These are phyloP conservation scores for Ilex asprella DNA, from an alignment of 257 asterid genomes.

Conservation along the genomic window DNA sequence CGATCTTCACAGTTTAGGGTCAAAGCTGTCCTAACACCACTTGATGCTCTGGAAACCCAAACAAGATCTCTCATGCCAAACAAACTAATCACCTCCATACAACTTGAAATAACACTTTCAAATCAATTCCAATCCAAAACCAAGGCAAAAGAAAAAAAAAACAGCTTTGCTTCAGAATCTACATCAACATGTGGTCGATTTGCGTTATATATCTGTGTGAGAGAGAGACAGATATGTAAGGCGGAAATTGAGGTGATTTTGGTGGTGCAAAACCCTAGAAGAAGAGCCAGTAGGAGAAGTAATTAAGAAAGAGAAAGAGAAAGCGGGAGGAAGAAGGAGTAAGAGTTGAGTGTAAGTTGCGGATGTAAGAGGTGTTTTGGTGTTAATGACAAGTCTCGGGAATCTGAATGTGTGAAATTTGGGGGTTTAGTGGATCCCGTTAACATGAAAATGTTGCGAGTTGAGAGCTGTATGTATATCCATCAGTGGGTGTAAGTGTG, in stretches of 20 bases:
- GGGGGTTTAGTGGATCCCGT: too few relatives aligned
- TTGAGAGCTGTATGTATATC: too few relatives aligned
- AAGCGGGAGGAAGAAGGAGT: constrained; percentile 28
- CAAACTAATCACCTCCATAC: too few relatives aligned
- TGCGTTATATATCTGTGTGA: not conserved
- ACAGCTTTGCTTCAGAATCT: constrained; percentile 3
- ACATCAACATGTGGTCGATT: not conserved
- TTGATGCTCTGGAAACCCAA: constrained; percentile 1
- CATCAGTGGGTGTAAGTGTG: too few relatives aligned
- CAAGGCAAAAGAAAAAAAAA: not conserved
- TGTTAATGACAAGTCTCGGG: constrained; percentile 35
- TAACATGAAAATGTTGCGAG: too few relatives aligned
- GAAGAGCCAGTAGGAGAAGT: constrained; percentile 19
- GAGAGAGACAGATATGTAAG: not conserved
- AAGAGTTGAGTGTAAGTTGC: too few relatives aligned
- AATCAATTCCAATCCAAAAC: constrained; percentile 20
- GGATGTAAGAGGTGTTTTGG: constrained; percentile 7
- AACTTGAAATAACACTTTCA: constrained; percentile 18
- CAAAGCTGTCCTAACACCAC: not conserved
- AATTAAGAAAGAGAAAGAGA: constrained; percentile 14
- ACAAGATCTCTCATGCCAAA: constrained; percentile 23
- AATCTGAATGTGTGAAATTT: constrained; percentile 26
- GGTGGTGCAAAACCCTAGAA: constrained; percentile 59
- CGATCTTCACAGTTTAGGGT: not conserved
- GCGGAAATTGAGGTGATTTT: constrained; percentile 2